Conservation (phyloP, 306 rosid species). For the Styphnolobium japonicum region DNA sequence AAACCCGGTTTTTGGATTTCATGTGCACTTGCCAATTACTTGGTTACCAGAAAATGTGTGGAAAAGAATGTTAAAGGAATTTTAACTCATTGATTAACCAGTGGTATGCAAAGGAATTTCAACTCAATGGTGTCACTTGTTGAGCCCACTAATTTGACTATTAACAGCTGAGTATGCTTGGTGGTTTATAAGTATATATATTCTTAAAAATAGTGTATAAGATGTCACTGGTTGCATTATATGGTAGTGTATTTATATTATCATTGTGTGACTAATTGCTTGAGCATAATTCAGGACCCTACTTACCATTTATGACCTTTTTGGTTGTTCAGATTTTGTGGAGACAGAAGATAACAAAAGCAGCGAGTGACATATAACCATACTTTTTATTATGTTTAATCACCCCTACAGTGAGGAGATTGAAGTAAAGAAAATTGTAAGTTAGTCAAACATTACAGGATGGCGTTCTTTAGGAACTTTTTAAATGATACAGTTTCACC, state of each 20-base stretch:
- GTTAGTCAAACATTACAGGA: conserved; percentile 54
- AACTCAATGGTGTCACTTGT: neutral
- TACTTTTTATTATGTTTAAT: neutral
- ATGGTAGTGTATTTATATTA: neutral
- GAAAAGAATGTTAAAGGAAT: neutral
- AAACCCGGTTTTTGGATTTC: neutral
- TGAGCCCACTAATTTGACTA: neutral
- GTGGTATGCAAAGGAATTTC: conserved; percentile 13
- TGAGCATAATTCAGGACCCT: neutral
- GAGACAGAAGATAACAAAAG: conserved; percentile 38
- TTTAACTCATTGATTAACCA: conserved; percentile 6
- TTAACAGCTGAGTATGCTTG: conserved; percentile 12
- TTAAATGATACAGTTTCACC: conserved; percentile 70
- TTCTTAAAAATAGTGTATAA: neutral
- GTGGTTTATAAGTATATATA: neutral
- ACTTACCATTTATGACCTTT: conserved; percentile 24
- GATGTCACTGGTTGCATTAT: neutral
- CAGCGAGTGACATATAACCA: conserved; percentile 16
- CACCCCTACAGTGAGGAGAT: conserved; percentile 26
- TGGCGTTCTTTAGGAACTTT: conserved; percentile 89
- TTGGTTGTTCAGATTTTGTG: conserved; percentile 35
- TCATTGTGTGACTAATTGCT: neutral
- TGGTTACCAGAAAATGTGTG: conserved; percentile 16
- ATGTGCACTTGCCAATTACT: conserved; percentile 10
- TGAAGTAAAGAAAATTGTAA: conserved; percentile 24